Conservation (phyloP, 129 eudicot genomes). For the Cynara cardunculus region DNA sequence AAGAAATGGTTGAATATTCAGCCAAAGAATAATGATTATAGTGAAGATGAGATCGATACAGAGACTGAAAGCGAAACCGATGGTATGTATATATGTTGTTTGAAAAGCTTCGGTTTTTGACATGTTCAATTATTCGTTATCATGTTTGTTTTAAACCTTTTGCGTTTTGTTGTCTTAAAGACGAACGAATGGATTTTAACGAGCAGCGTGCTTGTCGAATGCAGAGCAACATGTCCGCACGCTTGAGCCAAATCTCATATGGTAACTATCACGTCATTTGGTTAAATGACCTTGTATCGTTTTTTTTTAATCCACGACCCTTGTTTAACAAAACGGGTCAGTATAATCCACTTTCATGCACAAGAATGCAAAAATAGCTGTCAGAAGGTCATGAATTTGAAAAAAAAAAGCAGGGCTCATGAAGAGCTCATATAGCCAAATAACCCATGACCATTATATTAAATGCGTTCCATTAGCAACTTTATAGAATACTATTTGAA, state of each 20-base stretch:
- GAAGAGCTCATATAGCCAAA: background rate
- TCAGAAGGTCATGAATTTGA: background rate
- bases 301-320: background rate
- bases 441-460: too few species aligned
- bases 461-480: too few species aligned
- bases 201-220: constrained; percentile 35
- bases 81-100: constrained; percentile 22
- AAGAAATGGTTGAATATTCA: constrained; percentile 77
- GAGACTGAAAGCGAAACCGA: constrained; percentile 70
- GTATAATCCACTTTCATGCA: background rate
- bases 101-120: background rate
- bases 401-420: too few species aligned
- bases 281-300: background rate
- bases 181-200: constrained; percentile 26
- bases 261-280: background rate
- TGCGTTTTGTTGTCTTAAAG: constrained; percentile 48
- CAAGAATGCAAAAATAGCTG: background rate
- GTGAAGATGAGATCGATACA: constrained; percentile 74
- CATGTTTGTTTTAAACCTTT: background rate
- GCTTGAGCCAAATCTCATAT: constrained; percentile 40
- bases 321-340: background rate
- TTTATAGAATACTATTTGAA: too few species aligned
- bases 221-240: constrained; percentile 44
- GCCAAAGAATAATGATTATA: constrained; percentile 61
- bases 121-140: background rate